These are phyloP conservation scores for Nemania serpens DNA, from an alignment of 2,329 filamentous ascomycete genomes.

Conservation along the genomic window DNA sequence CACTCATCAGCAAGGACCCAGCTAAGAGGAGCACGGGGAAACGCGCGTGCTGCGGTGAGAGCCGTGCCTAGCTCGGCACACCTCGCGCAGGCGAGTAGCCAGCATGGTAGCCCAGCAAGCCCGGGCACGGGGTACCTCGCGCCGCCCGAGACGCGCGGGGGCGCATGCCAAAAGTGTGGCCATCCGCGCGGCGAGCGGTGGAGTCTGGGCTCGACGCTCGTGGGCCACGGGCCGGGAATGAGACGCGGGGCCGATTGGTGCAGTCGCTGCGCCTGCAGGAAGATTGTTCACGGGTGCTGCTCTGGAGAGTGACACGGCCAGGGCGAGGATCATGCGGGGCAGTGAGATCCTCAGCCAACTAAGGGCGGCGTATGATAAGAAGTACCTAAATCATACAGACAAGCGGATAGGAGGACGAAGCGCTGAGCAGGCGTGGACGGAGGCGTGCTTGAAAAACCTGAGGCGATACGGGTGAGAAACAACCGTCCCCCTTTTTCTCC, in stretches of 20 bases:
- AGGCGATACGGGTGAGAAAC: too few species aligned
- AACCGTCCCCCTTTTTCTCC: too few species aligned
- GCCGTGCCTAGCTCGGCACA: not conserved
- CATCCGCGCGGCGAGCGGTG: conserved; percentile 31
- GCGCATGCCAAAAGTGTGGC: conserved; percentile 32
- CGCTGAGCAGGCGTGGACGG: too few species aligned
- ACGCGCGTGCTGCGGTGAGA: not conserved
- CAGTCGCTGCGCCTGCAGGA: conserved; percentile 34
- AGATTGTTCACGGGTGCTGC: conserved; percentile 30
- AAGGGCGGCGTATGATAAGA: too few species aligned
- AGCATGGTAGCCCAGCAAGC: not conserved
- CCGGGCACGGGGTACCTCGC: not conserved
- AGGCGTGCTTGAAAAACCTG: too few species aligned
- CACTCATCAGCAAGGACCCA: not conserved
- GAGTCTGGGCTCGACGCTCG: conserved; percentile 34
- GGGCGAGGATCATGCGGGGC: not conserved
- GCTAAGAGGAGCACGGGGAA: too few species aligned
- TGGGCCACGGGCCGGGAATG: conserved; percentile 27
- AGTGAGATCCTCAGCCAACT: too few species aligned
- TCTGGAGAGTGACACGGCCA: conserved; percentile 8
- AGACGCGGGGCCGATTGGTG: conserved; percentile 35
- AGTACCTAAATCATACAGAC: too few species aligned
- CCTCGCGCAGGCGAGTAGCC: not conserved
- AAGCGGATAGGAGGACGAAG: too few species aligned
- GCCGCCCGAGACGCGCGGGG: not conserved